Conservation (phyloP, 495 filamentous ascomycete genomes). For the Penicillium psychrofluorescens region DNA sequence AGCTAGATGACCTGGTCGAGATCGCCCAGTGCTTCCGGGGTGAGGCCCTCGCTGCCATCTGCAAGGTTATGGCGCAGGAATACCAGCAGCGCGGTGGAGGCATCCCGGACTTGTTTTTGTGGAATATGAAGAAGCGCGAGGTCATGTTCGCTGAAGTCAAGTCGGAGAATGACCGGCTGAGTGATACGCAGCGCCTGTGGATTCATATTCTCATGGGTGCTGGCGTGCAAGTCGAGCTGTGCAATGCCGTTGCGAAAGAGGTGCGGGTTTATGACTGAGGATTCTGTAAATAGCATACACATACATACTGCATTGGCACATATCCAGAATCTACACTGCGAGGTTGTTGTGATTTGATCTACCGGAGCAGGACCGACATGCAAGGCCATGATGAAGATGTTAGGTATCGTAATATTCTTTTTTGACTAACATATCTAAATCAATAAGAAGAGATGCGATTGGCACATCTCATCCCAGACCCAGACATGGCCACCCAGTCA, state of each 20-base stretch:
- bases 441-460: background rate
- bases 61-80: slow-evolving; percentile 92
- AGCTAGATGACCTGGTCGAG: slow-evolving; percentile 70
- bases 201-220: slow-evolving; percentile 85
- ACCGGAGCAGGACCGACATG: background rate
- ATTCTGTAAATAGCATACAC: background rate
- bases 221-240: slow-evolving; percentile 80
- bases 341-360: background rate
- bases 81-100: slow-evolving; percentile 81
- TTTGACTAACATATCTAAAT: slow-evolving; percentile 20
- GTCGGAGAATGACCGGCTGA: slow-evolving; percentile 90
- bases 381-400: slow-evolving; percentile 6
- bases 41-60: slow-evolving; percentile 72
- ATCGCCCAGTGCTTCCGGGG: slow-evolving; percentile 74
- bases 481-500: no score
- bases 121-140: slow-evolving; percentile 51
- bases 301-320: background rate
- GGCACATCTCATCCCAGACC: no score
- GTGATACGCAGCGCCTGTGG: slow-evolving; percentile 95
- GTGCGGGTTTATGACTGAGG: slow-evolving; percentile 24
- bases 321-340: background rate
- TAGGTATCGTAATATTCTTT: slow-evolving; percentile 28
- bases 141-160: slow-evolving; percentile 90
- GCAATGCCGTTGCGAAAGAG: slow-evolving; percentile 77
- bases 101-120: slow-evolving; percentile 89